Conservation (phyloP, 2,329 filamentous ascomycete genomes). For the Stagonosporopsis rhizophila region DNA sequence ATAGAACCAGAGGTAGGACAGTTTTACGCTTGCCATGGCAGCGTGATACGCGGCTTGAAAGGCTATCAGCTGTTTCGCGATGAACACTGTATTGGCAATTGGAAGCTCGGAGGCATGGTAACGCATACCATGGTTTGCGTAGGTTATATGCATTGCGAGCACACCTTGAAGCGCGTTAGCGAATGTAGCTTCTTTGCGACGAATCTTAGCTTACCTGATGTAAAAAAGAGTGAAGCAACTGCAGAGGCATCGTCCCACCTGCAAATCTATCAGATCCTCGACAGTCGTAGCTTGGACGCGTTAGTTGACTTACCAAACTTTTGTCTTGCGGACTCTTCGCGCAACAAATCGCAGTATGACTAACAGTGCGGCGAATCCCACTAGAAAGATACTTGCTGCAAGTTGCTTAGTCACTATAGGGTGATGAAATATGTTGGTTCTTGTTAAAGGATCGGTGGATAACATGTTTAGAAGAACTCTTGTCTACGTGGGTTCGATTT, state of each 20-base stretch:
- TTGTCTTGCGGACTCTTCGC: background rate
- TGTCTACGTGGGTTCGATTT: background rate
- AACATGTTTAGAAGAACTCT: background rate
- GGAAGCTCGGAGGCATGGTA: background rate
- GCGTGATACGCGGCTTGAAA: background rate
- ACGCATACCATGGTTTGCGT: constrained; percentile 5
- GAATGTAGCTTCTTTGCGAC: background rate
- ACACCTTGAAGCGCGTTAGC: background rate
- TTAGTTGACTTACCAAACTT: constrained; percentile 1
- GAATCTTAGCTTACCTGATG: background rate
- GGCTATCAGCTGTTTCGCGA: constrained; percentile 2
- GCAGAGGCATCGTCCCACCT: constrained; percentile 5
- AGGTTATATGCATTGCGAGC: constrained; percentile 2
- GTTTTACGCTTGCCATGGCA: background rate
- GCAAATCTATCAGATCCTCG: background rate
- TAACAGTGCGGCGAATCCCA: background rate
- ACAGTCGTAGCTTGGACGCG: background rate
- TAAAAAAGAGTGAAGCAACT: background rate
- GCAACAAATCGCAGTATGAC: constrained; percentile 3
- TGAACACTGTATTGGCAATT: background rate
- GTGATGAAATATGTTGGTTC: constrained; percentile 1
- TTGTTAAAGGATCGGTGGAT: constrained; percentile 2
- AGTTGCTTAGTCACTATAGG: constrained; percentile 1
- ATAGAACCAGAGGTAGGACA: constrained; percentile 4
- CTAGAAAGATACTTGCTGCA: background rate